A percentile compares a stretch with the other conserved stretches of the same genome.
Conservation (phyloP, 139 green algal species). For the Chlorella sp. region DNA sequence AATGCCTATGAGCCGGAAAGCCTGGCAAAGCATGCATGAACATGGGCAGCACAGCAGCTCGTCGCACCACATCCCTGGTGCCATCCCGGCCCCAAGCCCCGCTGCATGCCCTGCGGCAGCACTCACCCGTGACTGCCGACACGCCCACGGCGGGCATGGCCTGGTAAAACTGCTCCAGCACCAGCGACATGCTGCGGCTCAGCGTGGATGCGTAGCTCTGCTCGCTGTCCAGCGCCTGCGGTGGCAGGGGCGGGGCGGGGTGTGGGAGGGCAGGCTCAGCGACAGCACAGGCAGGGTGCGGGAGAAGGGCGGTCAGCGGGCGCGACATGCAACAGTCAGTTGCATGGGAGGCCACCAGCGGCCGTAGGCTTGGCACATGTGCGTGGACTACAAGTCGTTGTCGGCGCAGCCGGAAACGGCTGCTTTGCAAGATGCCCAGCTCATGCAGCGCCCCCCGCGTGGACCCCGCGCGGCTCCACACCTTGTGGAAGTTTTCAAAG, state of each 20-base stretch:
- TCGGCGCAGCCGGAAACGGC: too few species aligned
- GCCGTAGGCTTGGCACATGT: too few species aligned
- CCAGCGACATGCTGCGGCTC: conserved; percentile 78
- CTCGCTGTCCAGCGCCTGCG: conserved; percentile 72
- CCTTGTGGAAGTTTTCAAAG: conserved; percentile 82
- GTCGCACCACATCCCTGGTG: too few species aligned
- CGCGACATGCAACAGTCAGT: too few species aligned
- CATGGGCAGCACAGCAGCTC: too few species aligned
- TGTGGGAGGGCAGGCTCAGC: neutral
- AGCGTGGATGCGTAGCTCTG: conserved; percentile 81
- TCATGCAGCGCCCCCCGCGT: too few species aligned
- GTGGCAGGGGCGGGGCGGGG: neutral
- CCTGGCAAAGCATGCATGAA: too few species aligned
- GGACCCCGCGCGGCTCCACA: neutral
- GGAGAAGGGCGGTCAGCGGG: neutral
- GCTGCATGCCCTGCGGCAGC: neutral
- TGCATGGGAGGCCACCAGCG: too few species aligned
- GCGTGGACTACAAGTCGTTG: too few species aligned
- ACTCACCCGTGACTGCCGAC: conserved; percentile 83
- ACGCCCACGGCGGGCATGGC: conserved; percentile 87
- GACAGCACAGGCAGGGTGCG: neutral
- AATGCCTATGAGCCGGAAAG: too few species aligned
- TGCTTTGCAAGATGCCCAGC: too few species aligned
- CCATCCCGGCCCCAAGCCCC: too few species aligned
- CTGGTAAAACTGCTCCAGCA: conserved; percentile 96